Conservation (phyloP, 306 rosid genomes). For the Prunus salicina region DNA sequence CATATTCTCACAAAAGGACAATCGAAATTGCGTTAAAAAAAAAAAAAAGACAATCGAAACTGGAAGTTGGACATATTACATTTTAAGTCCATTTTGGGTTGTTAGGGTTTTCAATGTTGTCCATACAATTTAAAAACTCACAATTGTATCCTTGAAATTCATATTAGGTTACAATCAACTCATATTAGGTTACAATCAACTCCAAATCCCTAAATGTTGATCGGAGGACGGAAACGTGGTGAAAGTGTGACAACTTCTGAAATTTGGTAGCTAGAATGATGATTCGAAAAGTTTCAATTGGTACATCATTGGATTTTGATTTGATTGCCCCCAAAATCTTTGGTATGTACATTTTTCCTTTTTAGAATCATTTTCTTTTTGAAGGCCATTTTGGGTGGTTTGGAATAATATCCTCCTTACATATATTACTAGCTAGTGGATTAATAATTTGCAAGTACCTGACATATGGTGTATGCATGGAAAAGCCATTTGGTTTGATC, state of each 20-base stretch:
- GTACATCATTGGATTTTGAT: background rate
- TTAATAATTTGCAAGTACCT: conserved; percentile 10
- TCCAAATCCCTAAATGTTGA: no score
- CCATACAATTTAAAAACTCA: background rate
- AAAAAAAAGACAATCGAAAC: background rate
- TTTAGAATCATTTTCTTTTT: background rate
- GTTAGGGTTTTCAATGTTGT: background rate
- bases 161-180: background rate
- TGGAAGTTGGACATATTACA: background rate
- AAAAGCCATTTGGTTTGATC: conserved; percentile 30
- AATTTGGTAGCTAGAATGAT: no score
- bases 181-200: background rate
- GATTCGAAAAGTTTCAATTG: no score
- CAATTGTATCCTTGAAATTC: background rate
- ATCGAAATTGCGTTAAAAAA: accelerated
- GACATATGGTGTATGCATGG: conserved; percentile 6
- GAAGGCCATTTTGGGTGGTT: background rate
- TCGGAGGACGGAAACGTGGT: no score
- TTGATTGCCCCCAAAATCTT: background rate
- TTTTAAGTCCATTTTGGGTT: background rate
- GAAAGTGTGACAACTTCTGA: no score
- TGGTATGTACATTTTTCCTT: background rate
- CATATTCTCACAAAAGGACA: no score
- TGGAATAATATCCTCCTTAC: background rate
- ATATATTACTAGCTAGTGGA: background rate